Conservation (phyloP, 805 yeast species). For the Diddensiella santjacobensis region DNA sequence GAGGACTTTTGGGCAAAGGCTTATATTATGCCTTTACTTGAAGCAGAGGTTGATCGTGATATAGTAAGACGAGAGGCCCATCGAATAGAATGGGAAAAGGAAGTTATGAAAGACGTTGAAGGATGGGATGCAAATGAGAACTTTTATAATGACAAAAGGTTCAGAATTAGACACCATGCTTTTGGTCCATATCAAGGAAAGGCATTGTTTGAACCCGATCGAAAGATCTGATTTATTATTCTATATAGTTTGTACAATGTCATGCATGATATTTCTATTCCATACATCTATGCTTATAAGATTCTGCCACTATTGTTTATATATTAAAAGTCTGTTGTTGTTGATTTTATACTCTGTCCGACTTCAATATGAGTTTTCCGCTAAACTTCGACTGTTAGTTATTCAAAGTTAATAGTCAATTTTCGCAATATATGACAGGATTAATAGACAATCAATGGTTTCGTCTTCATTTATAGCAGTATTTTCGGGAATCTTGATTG, state of each 20-base stretch:
- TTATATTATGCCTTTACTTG: conserved; percentile 64
- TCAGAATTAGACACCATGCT: conserved; percentile 31
- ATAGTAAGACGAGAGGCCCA: conserved; percentile 65
- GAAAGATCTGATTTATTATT: not conserved
- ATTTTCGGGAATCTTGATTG: conserved; percentile 21
- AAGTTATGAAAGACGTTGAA: conserved; percentile 57
- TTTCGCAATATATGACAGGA: not conserved
- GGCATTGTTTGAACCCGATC: not conserved
- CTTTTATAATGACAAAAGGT: conserved; percentile 45
- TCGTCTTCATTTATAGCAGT: conserved; percentile 12
- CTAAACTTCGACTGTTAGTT: too few relatives aligned
- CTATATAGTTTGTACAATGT: too few relatives aligned
- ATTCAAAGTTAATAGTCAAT: too few relatives aligned
- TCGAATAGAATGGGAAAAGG: conserved; percentile 65
- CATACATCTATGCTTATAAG: too few relatives aligned
- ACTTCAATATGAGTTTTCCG: too few relatives aligned
- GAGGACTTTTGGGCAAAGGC: conserved; percentile 78
- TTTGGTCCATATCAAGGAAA: too few relatives aligned
- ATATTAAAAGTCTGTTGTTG: too few relatives aligned
- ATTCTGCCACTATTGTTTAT: too few relatives aligned
- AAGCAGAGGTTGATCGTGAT: conserved; percentile 82
- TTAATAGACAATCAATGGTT: too few relatives aligned
- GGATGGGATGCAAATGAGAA: conserved; percentile 56
- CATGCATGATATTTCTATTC: too few relatives aligned
- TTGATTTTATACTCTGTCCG: too few relatives aligned